Base-by-base conservation (phyloP, 75 land plant species). In the Larix kaempferi region DNA sequence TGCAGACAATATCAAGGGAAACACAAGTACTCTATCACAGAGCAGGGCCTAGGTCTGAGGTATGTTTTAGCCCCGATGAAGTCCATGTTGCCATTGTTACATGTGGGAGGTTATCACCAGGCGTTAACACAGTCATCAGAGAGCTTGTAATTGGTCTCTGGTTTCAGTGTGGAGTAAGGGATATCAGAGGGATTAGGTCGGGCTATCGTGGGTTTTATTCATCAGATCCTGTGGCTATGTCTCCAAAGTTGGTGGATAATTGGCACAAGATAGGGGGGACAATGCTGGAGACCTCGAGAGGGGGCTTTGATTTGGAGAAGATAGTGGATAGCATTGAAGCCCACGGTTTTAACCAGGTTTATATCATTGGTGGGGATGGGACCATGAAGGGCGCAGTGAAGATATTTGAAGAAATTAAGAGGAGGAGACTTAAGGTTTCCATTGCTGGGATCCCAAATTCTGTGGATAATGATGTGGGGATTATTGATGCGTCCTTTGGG, bases 41-140 rank as follows among this genome's bases (percentile, higher is more conserved):
- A 54, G 98, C 93, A 29, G 95, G 98, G 11, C 98, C 98, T 1
- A 80, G 93, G 55, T 74, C 61, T 27, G 37, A 73, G 33, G 74
- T 95, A 49, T 77, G 56, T 74, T 93, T 89, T 75, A 82, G 89
- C 27, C 79, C 91, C 0, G 19, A 67, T 13, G 74, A 76, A 12
- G 89, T 88, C 22, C 71, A 77, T 15, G 98, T 88, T 37, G 95
- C 93, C 16, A 95, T 95, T 67, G 98, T 95, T 41, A 93, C 94
- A 23, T 95, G 98, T 80, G 98, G 98, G 6, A 96, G 98, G 16
- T 80, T 95, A 12, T 95, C 93, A 77, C 98, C 95, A 35, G 98
- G 98, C 27, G n/a, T 91, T 62, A 95, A 93, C 66, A 91, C 93
- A 15, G 98, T 95, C 33, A 91, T 93, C 72, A 86, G 95, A 62